These are phyloP conservation scores for Euryodendron excelsum DNA, from an alignment of 148 eudicot genomes.

Conservation along the genomic window DNA sequence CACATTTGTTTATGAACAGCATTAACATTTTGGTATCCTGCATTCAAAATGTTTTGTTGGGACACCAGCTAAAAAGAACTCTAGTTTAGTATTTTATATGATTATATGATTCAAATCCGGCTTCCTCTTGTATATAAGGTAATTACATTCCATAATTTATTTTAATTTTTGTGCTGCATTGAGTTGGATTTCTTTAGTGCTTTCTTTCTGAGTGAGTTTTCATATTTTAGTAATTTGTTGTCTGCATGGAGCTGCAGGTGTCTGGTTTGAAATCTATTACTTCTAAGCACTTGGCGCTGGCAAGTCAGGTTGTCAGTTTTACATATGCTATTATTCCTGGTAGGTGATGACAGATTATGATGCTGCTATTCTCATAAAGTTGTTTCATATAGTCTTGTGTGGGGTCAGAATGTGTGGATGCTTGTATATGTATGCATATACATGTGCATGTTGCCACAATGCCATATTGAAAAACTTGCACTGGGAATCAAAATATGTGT, in stretches of 20 bases:
- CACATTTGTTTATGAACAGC: too few species aligned
- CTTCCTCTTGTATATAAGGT: neutral
- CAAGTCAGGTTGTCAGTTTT: conserved; percentile 96
- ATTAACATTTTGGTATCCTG: too few species aligned
- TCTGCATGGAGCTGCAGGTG: conserved; percentile 53
- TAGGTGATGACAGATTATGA: conserved; percentile 34
- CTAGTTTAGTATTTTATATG: neutral
- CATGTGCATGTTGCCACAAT: neutral
- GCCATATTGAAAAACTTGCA: neutral
- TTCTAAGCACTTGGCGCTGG: conserved; percentile 92
- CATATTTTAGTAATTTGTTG: conserved; percentile 2
- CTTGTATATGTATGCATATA: neutral
- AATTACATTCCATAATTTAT: neutral
- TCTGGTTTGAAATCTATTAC: conserved; percentile 96
- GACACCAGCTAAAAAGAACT: neutral
- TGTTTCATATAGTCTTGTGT: neutral
- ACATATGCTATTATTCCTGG: conserved; percentile 86
- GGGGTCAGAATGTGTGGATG: too few species aligned
- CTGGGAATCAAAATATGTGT: neutral
- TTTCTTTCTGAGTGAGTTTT: neutral
- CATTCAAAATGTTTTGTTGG: too few species aligned
- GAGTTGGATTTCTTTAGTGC: too few species aligned
- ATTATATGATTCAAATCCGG: neutral
- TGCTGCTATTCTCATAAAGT: neutral
- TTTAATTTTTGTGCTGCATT: neutral